Base-by-base conservation (phyloP, 169 alveolate genomes). In the Perkinsus marinus region DNA sequence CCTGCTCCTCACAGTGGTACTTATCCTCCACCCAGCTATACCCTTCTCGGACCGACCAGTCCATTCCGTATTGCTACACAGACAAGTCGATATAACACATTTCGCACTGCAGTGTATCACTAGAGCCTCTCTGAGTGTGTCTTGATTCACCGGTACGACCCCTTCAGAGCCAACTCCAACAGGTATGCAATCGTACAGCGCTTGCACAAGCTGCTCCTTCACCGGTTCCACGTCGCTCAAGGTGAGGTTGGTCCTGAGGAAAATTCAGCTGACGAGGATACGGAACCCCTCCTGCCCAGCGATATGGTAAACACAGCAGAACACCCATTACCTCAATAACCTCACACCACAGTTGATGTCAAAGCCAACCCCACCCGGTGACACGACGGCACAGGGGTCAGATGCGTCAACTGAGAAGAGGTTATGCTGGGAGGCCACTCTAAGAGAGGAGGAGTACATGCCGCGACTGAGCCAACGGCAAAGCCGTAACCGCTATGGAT, bases 341-440 rank as follows among this genome's bases (percentile, higher is more conserved):
- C 98, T 93, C 39, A 97, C 98, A 10, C 98, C 98, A 90, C 98
- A 97, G 95, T 97, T 97, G 92, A 97, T 97, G 90, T 97, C 98
- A 91, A 97, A 97, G 26, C 98, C 98, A 26, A 97, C 98, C 0
- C 98, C 98, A 7, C 98, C 98, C 13, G 98, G 98, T 6, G 98
- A 96, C 22, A 97, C 97, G 0, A 97, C 96, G 0, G 98, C 95
- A 36, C 95, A 92, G 19, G 96, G 95, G 91, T 93, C 90, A 43
- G 92, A 94, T 96, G 95, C 94, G 91, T 96, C 97, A 89, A 97
- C 79, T 57, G 79, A 57, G 22, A 26, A 13, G 34, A 57, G 22
- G 34, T 30, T 13, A 7, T 26, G 37, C 36, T 26, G 34, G 34
- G 22, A 13, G 34, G 79, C 79, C 22, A 26, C 30, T 16, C 68